A percentile compares a stretch with the other conserved stretches of the same genome.
Conservation (phyloP, 2,329 filamentous ascomycete genomes). For the Phyllosticta citribraziliensis region DNA sequence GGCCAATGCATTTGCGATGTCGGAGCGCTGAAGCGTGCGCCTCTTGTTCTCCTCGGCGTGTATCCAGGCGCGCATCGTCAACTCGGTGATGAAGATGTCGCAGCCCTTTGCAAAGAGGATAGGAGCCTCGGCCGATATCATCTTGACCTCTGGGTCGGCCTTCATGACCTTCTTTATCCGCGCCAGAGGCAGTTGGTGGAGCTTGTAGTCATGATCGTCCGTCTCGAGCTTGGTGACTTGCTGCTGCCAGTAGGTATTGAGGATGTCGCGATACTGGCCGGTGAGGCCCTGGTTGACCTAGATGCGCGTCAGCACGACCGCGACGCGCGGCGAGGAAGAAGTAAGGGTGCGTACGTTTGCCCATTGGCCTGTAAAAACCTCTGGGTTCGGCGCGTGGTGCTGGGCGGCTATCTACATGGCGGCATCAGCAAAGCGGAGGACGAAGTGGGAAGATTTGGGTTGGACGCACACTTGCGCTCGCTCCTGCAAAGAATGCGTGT, state of each 20-base stretch:
- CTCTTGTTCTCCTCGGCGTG: conserved; percentile 99
- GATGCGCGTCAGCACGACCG: conserved; percentile 16
- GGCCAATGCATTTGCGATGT: conserved; percentile 88
- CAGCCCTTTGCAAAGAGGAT: conserved; percentile 98
- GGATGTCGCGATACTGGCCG: conserved; percentile 88
- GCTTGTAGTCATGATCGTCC: conserved; percentile 95
- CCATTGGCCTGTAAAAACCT: conserved; percentile 91
- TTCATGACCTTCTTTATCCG: conserved; percentile 99
- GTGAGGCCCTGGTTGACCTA: conserved; percentile 92
- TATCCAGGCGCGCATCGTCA: conserved; percentile 99
- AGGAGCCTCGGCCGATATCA: conserved; percentile 97
- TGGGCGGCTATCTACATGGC: conserved; percentile 65
- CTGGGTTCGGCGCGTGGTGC: conserved; percentile 77
- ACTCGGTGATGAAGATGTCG: conserved; percentile 97
- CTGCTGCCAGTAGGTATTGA: conserved; percentile 99
- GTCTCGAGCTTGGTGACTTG: conserved; percentile 91
- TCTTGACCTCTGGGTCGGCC: conserved; percentile 97
- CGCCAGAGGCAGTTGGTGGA: conserved; percentile 92
- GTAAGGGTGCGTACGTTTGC: conserved; percentile 57
- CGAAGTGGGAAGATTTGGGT: conserved; percentile 4
- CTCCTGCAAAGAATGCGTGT: conserved; percentile 39
- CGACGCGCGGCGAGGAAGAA: not conserved
- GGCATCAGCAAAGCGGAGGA: conserved; percentile 20
- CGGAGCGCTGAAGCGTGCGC: conserved; percentile 84
- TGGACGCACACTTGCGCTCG: conserved; percentile 55